A percentile compares a stretch with the other conserved stretches of the same genome.
Evolutionary conservation across 805 yeast genomes (phyloP).

Genomic region (Candida maesae): DNA sequence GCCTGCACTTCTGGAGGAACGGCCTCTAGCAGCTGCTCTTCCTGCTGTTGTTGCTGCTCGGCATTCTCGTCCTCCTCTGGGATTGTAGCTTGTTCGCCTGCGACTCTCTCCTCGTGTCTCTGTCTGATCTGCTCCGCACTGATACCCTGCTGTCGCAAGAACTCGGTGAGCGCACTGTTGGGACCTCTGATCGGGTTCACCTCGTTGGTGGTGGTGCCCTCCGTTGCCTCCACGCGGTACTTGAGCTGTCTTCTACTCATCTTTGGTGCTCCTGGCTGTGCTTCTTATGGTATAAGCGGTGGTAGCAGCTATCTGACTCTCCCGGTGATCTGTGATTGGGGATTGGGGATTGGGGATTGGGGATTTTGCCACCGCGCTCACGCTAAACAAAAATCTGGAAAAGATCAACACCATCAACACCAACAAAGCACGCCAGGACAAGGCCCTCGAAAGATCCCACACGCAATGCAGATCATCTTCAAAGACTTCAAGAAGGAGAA

Average conservation of each 20-base stretch:
- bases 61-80: constrained; percentile 9
- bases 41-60: constrained; percentile 9
- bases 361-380: constrained; percentile 11
- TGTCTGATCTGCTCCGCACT: constrained; percentile 71
- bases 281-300: too few relatives aligned
- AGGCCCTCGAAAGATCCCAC: too few relatives aligned
- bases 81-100: constrained; percentile 32
- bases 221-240: constrained; percentile 21
- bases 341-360: too few relatives aligned
- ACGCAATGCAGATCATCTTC: constrained; percentile 76
- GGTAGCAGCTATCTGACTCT: too few relatives aligned
- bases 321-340: too few relatives aligned
- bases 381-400: background rate
- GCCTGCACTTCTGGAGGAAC: constrained; percentile 27
- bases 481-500: constrained; percentile 93
- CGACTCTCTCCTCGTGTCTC: constrained; percentile 34
- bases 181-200: constrained; percentile 44
- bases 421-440: too few relatives aligned
- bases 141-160: constrained; percentile 84
- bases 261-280: background rate
- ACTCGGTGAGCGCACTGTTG: constrained; percentile 87
- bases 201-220: constrained; percentile 17
- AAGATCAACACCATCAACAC: background rate
- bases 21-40: constrained; percentile 21
- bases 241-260: constrained; percentile 29